Base-by-base conservation (phyloP, 2,329 filamentous ascomycete genomes). In the Alternaria dauci region DNA sequence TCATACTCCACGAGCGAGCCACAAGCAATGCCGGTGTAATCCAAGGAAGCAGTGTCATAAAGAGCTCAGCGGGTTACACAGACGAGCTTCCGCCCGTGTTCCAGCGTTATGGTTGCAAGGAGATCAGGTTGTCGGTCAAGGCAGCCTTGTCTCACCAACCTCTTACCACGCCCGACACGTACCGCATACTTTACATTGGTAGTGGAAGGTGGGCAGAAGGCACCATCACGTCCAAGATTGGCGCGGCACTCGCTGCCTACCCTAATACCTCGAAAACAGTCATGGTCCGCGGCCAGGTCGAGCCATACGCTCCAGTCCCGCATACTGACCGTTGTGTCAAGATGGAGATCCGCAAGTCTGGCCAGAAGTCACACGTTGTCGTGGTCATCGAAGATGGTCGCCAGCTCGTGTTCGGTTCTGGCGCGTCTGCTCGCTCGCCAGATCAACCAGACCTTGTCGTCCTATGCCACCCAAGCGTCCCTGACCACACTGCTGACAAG, bases 121-220 rank as follows among this genome's bases (percentile, higher is more conserved):
- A 76, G 44, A 62, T 78, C 28, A 69, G 72, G 25, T 55, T 76
- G 32, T 70, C 72, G 2, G 66, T 76, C 60, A 70, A 68, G 44
- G 68, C 73, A 48, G 69, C 67, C 52, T 61, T 79, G 44, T 71
- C 73, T 9, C 47, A 66, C 52, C 58, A 59, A 5, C 67, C 62
- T 23, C 62, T 78, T 4, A 62, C 73, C 16, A 67, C 71, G 8
- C 62, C 69, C 38, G 66, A 70, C 8, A 71, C 72, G 0, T 78
- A 73, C 67, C 73, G 69, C 52, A 70, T 79, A 28, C 58, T 78
- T 3, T 78, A 72, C 61, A 62, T 78, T 36, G 76, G 76, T 9
- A 63, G 65, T 23, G 68, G 72, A 25, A 61, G 65, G 30, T 78
- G 76, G 75, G 66, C 65, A n/a, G 69, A 73, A 55, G 65, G 73